Evolutionary conservation across 108 stramenopile genomes (phyloP).

Genomic region (Cylindrotheca fusiformis): DNA sequence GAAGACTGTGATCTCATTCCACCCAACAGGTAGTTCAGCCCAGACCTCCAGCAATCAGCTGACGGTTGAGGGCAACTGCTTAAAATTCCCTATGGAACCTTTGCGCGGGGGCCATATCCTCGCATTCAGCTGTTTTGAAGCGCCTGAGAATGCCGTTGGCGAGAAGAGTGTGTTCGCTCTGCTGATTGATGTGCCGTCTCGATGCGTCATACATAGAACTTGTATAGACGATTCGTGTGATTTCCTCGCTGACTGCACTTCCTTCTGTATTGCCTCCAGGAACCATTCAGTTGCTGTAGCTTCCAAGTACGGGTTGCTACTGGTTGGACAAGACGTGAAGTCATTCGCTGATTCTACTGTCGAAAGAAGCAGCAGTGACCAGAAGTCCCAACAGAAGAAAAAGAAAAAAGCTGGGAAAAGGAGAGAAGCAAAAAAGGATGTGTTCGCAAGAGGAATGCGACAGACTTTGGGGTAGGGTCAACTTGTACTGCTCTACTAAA

Average conservation of each 20-base stretch:
- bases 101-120: background rate
- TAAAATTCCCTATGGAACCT: background rate
- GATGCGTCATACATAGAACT: background rate
- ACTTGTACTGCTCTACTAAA: too few species aligned
- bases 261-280: background rate
- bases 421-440: slow-evolving; percentile 1
- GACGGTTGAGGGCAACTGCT: background rate
- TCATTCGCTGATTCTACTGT: background rate
- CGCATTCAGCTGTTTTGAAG: background rate
- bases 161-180: background rate
- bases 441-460: slow-evolving; percentile 10
- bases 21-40: background rate
- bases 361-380: background rate
- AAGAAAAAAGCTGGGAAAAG: slow-evolving; percentile 2
- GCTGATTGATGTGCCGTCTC: slow-evolving; percentile 6
- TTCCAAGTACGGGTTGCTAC: slow-evolving; percentile 1
- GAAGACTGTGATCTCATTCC: background rate
- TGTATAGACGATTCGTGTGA: background rate
- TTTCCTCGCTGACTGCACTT: background rate
- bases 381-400: background rate
- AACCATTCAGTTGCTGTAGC: slow-evolving; percentile 2
- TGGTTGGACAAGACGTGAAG: slow-evolving; percentile 6
- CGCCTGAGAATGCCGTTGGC: background rate
- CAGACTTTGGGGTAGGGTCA: slow-evolving; percentile 4
- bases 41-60: background rate